These are phyloP conservation scores for Thalassiosira pacifica DNA, from an alignment of 352 stramenopile genomes.

Conservation along the genomic window DNA sequence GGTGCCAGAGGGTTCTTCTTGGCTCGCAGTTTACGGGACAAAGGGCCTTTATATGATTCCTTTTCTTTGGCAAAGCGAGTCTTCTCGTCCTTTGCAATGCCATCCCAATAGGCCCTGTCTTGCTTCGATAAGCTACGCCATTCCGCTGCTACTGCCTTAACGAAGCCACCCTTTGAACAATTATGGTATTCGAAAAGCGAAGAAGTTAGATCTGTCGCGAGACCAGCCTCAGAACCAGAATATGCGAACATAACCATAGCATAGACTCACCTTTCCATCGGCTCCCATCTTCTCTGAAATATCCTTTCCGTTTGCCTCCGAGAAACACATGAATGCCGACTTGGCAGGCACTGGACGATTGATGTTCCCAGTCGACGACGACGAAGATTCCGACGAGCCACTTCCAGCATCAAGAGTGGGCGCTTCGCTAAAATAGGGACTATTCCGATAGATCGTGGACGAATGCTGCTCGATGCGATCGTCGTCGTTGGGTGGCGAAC, in stretches of 20 bases:
- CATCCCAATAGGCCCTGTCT: conserved; percentile 93
- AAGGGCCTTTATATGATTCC: conserved; percentile 89
- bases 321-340: conserved; percentile 85
- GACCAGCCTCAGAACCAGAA: neutral
- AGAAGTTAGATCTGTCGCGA: neutral
- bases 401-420: conserved; percentile 9
- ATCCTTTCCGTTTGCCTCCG: conserved; percentile 68
- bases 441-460: conserved; percentile 22
- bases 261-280: conserved; percentile 36
- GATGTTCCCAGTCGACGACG: conserved; percentile 1
- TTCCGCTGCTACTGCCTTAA: conserved; percentile 69
- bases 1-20: conserved; percentile 95
- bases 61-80: conserved; percentile 94
- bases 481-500: neutral
- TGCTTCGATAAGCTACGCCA: conserved; percentile 76
- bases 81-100: conserved; percentile 93
- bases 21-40: conserved; percentile 91
- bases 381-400: conserved; percentile 46
- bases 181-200: neutral
- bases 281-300: conserved; percentile 54
- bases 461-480: neutral
- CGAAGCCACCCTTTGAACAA: conserved; percentile 54
- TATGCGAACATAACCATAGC: neutral
- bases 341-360: conserved; percentile 59
- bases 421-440: conserved; percentile 35